Evolutionary conservation across 1,139 yeast species (phyloP).

Genomic region (Yamadazyma oceani): DNA sequence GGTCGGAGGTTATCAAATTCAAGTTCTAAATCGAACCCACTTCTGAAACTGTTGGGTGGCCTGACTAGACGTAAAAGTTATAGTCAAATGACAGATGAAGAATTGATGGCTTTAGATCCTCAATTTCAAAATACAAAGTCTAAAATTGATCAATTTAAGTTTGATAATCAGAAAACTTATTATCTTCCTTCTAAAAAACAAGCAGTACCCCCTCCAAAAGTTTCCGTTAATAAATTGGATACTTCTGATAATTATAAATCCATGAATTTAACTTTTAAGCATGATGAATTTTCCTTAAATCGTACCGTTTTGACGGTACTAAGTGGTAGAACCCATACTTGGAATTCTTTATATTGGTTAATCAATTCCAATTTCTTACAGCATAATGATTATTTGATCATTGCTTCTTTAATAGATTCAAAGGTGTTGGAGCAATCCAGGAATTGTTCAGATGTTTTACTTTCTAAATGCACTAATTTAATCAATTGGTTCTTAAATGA

Average conservation of each 20-base stretch:
- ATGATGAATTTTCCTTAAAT: slow-evolving; percentile 24
- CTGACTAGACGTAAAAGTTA: slow-evolving; percentile 49
- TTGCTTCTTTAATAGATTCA: slow-evolving; percentile 39
- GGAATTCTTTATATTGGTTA: slow-evolving; percentile 45
- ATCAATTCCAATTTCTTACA: slow-evolving; percentile 25
- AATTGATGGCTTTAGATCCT: slow-evolving; percentile 58
- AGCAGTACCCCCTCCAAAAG: slow-evolving; percentile 8
- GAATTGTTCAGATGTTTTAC: slow-evolving; percentile 20
- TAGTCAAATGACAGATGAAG: slow-evolving; percentile 64
- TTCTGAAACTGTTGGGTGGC: slow-evolving; percentile 2
- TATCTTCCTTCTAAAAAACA: slow-evolving; percentile 27
- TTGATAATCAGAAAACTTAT: slow-evolving; percentile 40
- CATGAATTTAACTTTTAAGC: slow-evolving; percentile 40
- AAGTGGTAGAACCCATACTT: slow-evolving; percentile 46
- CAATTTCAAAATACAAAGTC: slow-evolving; percentile 44
- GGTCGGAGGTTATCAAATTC: background rate
- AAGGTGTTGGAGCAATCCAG: slow-evolving; percentile 20
- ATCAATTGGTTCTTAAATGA: slow-evolving; percentile 40
- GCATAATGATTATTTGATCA: slow-evolving; percentile 41
- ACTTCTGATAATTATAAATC: slow-evolving; percentile 39
- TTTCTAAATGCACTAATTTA: slow-evolving; percentile 39
- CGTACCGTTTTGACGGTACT: slow-evolving; percentile 40
- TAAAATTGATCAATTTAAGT: slow-evolving; percentile 39
- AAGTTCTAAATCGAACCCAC: background rate
- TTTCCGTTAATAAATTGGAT: slow-evolving; percentile 5